A percentile compares a stretch with the other conserved stretches of the same genome.
These are phyloP conservation scores for Neurospora sp. DNA, from an alignment of 495 filamentous ascomycete genomes.

Conservation along the genomic window DNA sequence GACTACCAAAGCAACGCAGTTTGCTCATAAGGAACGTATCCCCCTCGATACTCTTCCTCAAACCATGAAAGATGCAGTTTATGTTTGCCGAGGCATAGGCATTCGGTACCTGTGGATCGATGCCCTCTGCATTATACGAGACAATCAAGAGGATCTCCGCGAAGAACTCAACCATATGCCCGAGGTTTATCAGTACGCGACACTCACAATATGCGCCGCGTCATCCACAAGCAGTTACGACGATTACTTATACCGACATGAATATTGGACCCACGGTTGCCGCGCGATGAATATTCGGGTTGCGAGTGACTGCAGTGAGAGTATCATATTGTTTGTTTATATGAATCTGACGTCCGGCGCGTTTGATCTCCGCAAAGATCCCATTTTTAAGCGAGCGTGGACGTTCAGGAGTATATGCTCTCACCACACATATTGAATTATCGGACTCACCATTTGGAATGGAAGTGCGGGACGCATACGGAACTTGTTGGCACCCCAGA, in stretches of 20 bases:
- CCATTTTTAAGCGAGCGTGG: not conserved
- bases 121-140: constrained; percentile 1
- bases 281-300: not conserved
- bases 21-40: not conserved
- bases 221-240: not conserved
- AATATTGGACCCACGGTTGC: not conserved
- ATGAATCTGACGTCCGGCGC: not conserved
- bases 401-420: not conserved
- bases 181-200: constrained; percentile 1
- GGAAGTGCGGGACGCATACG: not conserved
- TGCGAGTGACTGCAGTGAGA: not conserved
- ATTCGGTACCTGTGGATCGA: not conserved
- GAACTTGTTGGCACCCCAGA: not conserved
- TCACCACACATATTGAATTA: not conserved
- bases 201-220: not conserved
- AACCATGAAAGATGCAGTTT: not conserved
- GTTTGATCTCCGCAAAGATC: not conserved
- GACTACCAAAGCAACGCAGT: not conserved
- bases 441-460: not conserved
- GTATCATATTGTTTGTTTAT: not conserved
- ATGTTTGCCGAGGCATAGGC: not conserved
- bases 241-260: not conserved
- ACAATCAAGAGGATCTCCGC: not conserved
- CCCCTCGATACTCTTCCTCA: not conserved
- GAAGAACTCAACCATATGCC: not conserved